Base-by-base conservation (phyloP, 1,284 basidiomycete species). In the Takashimella tepidaria region DNA sequence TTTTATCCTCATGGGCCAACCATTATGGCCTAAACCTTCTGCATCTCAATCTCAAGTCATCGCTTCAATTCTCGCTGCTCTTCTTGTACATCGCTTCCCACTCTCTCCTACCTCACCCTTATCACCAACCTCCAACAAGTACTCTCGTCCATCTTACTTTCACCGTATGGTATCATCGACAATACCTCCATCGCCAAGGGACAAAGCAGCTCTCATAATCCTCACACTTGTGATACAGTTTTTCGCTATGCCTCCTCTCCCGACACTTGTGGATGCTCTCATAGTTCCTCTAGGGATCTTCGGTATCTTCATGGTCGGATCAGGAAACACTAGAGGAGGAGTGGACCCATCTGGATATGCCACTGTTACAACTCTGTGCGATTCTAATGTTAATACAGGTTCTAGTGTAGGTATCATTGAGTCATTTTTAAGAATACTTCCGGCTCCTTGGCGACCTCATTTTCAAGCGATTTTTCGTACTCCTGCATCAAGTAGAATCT, bases 401-500 rank as follows among this genome's bases (percentile, higher is more conserved):
- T 61, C 19, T 22, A 3, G 58, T 55, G 49, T 59, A 21, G 37
- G 43, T 41, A 42, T 53, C 5, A 54, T 50, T 6, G 63, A 62
- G 63, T 65, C 66, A 2, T 49, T 56, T 20, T 55, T 66, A 46
- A 56, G 55, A n/a, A 49, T 72, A 27, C 37, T 73, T 11, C 62
- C 72, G 1, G 45, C 63, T 2, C 37, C 53, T 13, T 73, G 69
- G 70, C 81, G 84, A 54, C 82, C 85, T 16, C 89, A 92, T 72
- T 74, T 98, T 50, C 89, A 91, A 68, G 87, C 88, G 8, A 92
- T 98, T 57, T 79, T 97, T 25, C 85, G 86, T 31, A 93, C 93
- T 61, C 84, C 86, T 2, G 92, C 98, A 69, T 95, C 90, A 20
- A 82, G 92, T 61, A 90, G 89, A 75, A 98, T 99, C 58, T 98